phyloP scores from a whole-genome alignment of 164 flowering plant species.

The Macadamia tetraphylla region DNA sequence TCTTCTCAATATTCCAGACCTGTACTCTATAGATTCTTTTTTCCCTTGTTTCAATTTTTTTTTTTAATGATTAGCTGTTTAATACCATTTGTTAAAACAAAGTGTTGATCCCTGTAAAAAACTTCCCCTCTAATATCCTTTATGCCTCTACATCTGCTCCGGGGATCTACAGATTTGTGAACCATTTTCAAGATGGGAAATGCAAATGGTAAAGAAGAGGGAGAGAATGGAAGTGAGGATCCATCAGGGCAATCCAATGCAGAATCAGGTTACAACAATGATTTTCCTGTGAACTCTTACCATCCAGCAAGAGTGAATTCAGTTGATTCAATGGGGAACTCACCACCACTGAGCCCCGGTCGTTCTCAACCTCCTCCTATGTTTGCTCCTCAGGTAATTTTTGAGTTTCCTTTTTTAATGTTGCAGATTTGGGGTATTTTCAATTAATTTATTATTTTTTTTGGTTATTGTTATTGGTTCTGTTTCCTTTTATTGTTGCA shows the following conservation, averaged over 20 bases:
- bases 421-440: neutral
- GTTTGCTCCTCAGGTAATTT: slow-evolving; percentile 69
- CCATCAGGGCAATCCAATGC: slow-evolving; percentile 26
- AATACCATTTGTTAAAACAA: no score
- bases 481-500: no score
- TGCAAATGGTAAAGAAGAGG: slow-evolving; percentile 61
- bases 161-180: slow-evolving; percentile 15
- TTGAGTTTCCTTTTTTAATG: neutral
- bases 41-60: neutral
- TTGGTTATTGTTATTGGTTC: no score
- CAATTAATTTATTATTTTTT: neutral
- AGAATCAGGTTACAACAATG: slow-evolving; percentile 15
- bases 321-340: slow-evolving; percentile 42
- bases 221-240: slow-evolving; percentile 25
- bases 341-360: slow-evolving; percentile 53
- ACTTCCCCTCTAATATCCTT: no score
- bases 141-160: neutral
- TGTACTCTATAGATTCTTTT: neutral
- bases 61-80: neutral
- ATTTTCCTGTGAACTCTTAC: slow-evolving; percentile 12
- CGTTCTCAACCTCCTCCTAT: slow-evolving; percentile 55
- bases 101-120: no score
- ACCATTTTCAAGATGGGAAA: slow-evolving; percentile 48
- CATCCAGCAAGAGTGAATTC: slow-evolving; percentile 28
- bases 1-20: neutral